phyloP scores from a whole-genome alignment of 116 monocot genomes.

The Trichopus zeylanicus region DNA sequence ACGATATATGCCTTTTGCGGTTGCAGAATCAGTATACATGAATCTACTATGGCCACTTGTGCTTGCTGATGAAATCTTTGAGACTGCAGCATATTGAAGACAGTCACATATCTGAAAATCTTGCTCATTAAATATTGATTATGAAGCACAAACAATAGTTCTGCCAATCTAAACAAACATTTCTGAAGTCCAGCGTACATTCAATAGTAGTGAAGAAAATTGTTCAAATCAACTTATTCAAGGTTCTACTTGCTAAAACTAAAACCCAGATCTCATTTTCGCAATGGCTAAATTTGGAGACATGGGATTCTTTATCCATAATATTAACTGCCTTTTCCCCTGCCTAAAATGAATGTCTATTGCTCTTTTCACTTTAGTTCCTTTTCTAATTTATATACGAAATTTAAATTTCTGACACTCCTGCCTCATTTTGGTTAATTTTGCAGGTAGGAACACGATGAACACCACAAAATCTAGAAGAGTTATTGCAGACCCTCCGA shows the following conservation, averaged over 20 bases:
- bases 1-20: background rate
- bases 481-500: no score
- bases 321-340: no score
- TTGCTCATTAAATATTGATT: background rate
- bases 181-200: no score
- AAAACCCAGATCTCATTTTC: background rate
- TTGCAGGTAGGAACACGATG: no score
- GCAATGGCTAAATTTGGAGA: background rate
- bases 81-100: slow-evolving; percentile 17
- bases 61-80: slow-evolving; percentile 21
- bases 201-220: background rate
- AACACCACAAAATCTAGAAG: no score
- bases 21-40: background rate
- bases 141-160: background rate
- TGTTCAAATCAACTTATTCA: background rate
- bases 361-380: no score
- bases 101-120: background rate
- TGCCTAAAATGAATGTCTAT: no score
- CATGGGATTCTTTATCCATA: background rate
- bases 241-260: background rate
- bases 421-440: no score
- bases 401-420: no score
- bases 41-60: slow-evolving; percentile 10
- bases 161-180: background rate
- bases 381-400: no score